phyloP scores from a whole-genome alignment of 768 basidiomycete genomes.

The Termitomyces sp. region DNA sequence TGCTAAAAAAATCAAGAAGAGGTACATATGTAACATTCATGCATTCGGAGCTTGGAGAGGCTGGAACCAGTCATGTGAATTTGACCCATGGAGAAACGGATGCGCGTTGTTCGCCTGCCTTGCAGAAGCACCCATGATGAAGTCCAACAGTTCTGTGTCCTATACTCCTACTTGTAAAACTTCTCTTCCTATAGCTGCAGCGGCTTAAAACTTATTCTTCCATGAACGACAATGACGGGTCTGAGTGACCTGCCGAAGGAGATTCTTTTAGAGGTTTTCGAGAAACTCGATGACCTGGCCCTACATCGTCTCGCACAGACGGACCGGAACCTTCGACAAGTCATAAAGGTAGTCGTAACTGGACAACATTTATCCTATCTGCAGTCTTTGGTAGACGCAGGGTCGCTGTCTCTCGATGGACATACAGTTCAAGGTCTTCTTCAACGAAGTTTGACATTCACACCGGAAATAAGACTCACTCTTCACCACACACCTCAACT shows the following conservation, averaged over 20 bases:
- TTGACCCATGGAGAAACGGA: neutral
- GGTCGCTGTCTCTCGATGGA: conserved; percentile 1
- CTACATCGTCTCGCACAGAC: neutral
- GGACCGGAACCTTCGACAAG: neutral
- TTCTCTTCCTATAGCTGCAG: neutral
- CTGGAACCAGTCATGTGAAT: neutral
- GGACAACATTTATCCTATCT: conserved; percentile 3
- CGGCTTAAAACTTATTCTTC: neutral
- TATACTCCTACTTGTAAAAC: neutral
- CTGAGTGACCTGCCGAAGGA: conserved; percentile 6
- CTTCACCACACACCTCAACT: neutral
- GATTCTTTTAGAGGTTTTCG: conserved; percentile 6
- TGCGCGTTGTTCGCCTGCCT: too few species aligned
- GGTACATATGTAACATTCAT: too few species aligned
- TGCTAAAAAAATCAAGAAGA: too few species aligned
- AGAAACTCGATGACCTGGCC: neutral
- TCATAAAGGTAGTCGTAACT: neutral
- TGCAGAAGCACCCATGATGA: too few species aligned
- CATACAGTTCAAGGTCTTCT: conserved; percentile 1
- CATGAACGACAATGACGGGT: neutral
- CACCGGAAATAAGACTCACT: neutral
- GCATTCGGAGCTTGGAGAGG: too few species aligned
- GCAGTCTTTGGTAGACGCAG: neutral
- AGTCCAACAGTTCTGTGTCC: neutral
- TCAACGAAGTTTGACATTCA: neutral